Evolutionary conservation across 192 early-diverging fungal genomes (phyloP).

Genomic region (Backusella mclennaniae): DNA sequence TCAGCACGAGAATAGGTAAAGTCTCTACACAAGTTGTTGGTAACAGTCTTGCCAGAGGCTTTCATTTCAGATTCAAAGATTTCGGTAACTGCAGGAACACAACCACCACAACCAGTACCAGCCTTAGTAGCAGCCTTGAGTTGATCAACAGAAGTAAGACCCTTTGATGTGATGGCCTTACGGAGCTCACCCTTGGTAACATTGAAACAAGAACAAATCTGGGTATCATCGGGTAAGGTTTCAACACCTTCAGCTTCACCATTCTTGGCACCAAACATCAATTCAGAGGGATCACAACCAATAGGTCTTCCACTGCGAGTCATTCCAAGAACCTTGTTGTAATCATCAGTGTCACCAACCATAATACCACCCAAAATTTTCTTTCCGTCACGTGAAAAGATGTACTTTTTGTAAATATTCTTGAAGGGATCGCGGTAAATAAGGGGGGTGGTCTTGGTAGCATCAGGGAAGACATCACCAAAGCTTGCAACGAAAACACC

Average conservation of each 20-base stretch:
- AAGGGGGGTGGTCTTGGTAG: conserved; percentile 35
- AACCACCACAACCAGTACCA: conserved; percentile 64
- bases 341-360: conserved; percentile 67
- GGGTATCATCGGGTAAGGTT: conserved; percentile 64
- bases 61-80: conserved; percentile 64
- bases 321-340: conserved; percentile 58
- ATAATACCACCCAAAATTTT: conserved; percentile 63
- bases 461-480: conserved; percentile 63
- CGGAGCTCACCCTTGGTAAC: conserved; percentile 59
- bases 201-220: conserved; percentile 74
- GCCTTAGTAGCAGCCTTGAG: conserved; percentile 17
- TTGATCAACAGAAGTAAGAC: conserved; percentile 16
- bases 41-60: conserved; percentile 51
- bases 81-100: conserved; percentile 43
- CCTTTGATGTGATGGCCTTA: conserved; percentile 46
- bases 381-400: conserved; percentile 68
- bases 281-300: conserved; percentile 48
- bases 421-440: conserved; percentile 53
- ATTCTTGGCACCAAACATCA: conserved; percentile 44
- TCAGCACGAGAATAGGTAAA: conserved; percentile 59
- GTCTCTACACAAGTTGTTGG: conserved; percentile 57
- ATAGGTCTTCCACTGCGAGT: conserved; percentile 51
- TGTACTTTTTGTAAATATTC: conserved; percentile 55
- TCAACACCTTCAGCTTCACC: conserved; percentile 40
- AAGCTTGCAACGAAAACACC: conserved; percentile 71